These are phyloP conservation scores for Solanum dulcamara DNA, from an alignment of 257 asterid genomes.

Conservation along the genomic window DNA sequence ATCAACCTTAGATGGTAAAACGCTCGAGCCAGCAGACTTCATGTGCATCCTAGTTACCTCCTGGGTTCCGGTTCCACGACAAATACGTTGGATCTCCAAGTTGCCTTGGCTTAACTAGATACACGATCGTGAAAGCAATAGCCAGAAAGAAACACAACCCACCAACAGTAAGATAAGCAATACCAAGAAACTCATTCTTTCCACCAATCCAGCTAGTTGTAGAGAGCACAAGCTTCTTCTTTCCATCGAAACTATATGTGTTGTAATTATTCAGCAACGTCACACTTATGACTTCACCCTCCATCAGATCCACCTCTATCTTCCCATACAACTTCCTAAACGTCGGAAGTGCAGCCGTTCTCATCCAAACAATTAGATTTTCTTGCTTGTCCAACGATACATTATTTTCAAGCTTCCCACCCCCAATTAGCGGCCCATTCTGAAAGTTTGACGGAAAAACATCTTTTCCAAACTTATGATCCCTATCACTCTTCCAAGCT, in stretches of 20 bases:
- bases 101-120: conserved; percentile 22
- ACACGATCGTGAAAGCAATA: conserved; percentile 7
- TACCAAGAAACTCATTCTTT: conserved; percentile 24
- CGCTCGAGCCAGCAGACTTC: not conserved
- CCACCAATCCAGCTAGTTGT: conserved; percentile 33
- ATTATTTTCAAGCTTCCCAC: conserved; percentile 24
- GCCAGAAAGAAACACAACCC: conserved; percentile 23
- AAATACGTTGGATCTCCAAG: conserved; percentile 1
- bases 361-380: conserved; percentile 32
- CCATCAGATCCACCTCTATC: conserved; percentile 19
- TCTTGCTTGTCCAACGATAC: conserved; percentile 16
- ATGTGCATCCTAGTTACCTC: not conserved
- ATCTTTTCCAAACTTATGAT: conserved; percentile 71
- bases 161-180: conserved; percentile 30
- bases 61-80: not conserved
- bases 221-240: conserved; percentile 32
- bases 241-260: conserved; percentile 27
- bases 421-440: conserved; percentile 55
- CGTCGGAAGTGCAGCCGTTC: conserved; percentile 33
- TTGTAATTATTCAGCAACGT: conserved; percentile 16
- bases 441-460: conserved; percentile 80
- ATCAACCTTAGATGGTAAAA: not conserved
- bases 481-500: conserved; percentile 93
- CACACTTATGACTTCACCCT: conserved; percentile 2
- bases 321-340: conserved; percentile 31